These are phyloP conservation scores for Terfezia claveryi DNA, from an alignment of 495 filamentous ascomycete species.

Conservation along the genomic window DNA sequence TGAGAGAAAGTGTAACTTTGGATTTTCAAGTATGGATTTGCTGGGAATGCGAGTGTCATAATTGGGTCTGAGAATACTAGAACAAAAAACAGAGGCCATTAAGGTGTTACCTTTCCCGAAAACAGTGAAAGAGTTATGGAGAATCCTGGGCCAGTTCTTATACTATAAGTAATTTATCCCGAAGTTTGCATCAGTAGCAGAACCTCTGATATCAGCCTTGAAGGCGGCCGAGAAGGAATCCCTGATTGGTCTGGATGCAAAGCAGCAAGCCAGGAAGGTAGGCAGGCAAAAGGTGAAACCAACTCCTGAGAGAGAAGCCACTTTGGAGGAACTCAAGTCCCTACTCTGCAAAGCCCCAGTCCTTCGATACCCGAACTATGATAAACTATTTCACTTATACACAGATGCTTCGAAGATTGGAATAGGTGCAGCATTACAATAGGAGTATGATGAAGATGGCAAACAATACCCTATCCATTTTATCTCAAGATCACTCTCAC, in stretches of 20 bases:
- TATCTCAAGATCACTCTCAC: background rate
- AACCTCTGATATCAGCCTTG: background rate
- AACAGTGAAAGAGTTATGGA: background rate
- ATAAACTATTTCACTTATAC: background rate
- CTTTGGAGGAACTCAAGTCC: background rate
- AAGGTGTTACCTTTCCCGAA: background rate
- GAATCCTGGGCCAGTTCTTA: background rate
- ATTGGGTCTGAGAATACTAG: background rate
- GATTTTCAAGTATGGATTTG: background rate
- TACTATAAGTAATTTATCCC: constrained; percentile 1
- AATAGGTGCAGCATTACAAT: background rate
- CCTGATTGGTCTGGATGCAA: background rate
- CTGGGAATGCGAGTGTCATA: background rate
- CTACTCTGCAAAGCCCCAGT: background rate
- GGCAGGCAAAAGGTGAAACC: background rate
- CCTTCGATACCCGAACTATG: background rate
- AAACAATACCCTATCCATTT: background rate
- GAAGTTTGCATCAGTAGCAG: constrained; percentile 1
- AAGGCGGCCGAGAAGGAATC: background rate
- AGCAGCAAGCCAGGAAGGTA: background rate
- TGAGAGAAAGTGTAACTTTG: background rate
- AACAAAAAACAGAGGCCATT: background rate
- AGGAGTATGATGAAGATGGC: background rate
- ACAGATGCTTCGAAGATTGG: background rate
- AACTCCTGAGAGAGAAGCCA: background rate